Base-by-base conservation (phyloP, 2,329 filamentous ascomycete species). In the Sporothrix euskadiensis region DNA sequence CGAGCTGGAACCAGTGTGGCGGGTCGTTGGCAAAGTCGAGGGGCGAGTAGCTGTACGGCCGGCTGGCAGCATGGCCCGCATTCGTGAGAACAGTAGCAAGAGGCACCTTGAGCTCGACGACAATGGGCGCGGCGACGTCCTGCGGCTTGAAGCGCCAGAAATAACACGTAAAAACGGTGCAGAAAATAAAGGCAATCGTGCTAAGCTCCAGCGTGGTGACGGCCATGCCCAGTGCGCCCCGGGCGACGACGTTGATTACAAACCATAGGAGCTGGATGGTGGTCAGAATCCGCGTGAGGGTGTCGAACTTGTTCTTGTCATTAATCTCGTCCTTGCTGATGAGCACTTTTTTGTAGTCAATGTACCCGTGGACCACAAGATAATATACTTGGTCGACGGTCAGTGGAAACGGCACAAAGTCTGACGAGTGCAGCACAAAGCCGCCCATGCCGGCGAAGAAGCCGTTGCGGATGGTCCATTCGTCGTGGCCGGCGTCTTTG, bases 391-490 rank as follows among this genome's bases (percentile, higher is more conserved):
- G 79, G 59, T 80, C 79, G 0, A 80, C 78, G 44, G 82, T 79
- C 12, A 84, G 75, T 1, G 83, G 81, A 71, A 84, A 82, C 0
- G 75, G 65, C 0, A 74, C 56, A 35, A 71, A 78, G n/a, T 82
- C 81, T 1, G 75, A 76, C 10, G 78, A 77, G 10, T 78, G 70
- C 8, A 70, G 68, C 7, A 44, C 0, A 84, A 84, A 80, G 3
- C 83, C 83, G 0, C 83, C 83, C 79, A 82, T 83, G 68, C 84
- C 81, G 3, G 80, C 82, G 70, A 80, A 83, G 74, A 84, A 84
- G 0, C 79, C 82, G 71, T 84, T 80, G 3, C 68, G 68, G 35
- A 59, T 10, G 0, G 80, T 83, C 83, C 83, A 85, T 3, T 79
- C 61, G 19, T 70, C 16, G 41, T 12, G 41, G 3, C 71, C 22